Conservation (phyloP, 352 stramenopile genomes). For the Blastocystis sp. region DNA sequence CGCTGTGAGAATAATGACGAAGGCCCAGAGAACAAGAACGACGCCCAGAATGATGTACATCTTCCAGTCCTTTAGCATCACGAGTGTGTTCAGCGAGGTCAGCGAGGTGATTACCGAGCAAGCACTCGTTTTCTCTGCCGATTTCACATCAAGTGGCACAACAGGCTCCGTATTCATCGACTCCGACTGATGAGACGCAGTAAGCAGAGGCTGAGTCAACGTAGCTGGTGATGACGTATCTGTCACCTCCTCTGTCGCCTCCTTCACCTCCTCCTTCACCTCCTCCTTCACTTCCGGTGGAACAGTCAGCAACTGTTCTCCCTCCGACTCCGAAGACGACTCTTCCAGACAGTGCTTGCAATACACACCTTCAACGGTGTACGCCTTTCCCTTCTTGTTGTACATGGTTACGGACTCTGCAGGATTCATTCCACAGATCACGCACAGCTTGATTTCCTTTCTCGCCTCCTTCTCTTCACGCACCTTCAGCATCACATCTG, state of each 20-base stretch:
- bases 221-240: not conserved
- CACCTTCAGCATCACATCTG: not conserved
- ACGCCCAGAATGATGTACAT: not conserved
- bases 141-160: not conserved
- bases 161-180: too few relatives aligned
- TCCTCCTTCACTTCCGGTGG: not conserved
- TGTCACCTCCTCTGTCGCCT: not conserved
- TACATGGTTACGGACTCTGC: constrained; percentile 2
- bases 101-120: not conserved
- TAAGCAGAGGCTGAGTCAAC: not conserved
- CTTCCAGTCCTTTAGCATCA: not conserved
- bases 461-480: not conserved
- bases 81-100: not conserved
- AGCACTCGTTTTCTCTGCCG: not conserved
- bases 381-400: constrained; percentile 30
- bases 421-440: not conserved
- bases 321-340: not conserved
- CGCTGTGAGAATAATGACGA: not conserved
- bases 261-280: not conserved
- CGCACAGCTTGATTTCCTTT: not conserved
- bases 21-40: not conserved
- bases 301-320: not conserved
- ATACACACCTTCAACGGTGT: not conserved
- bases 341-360: not conserved
- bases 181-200: not conserved